Evolutionary conservation across 371 early-diverging fungal species (phyloP).

Genomic region (Nematocida minor): DNA sequence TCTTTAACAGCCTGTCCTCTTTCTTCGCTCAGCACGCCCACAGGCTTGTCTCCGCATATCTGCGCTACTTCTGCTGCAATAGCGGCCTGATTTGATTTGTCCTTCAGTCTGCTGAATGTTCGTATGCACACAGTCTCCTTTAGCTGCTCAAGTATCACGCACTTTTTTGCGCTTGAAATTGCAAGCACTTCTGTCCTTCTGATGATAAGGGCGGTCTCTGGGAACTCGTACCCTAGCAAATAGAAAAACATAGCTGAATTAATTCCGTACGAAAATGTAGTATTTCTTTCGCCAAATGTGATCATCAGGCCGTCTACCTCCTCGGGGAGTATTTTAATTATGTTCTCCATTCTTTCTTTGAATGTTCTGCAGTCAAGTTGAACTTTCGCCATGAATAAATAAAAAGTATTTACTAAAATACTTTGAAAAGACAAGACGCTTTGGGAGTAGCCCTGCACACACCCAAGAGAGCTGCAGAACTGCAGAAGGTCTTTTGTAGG

Average conservation of each 20-base stretch:
- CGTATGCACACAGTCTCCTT: background rate
- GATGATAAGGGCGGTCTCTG: conserved; percentile 74
- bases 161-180: conserved; percentile 74
- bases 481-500: too few relatives aligned
- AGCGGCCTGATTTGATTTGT: conserved; percentile 43
- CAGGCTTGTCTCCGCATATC: conserved; percentile 1
- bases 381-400: conserved; percentile 30
- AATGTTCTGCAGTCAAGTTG: conserved; percentile 39
- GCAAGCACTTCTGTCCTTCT: conserved; percentile 72
- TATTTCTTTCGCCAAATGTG: conserved; percentile 62
- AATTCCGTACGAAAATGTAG: conserved; percentile 57
- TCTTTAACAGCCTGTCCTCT: conserved; percentile 51
- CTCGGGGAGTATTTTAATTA: conserved; percentile 15
- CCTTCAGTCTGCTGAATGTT: conserved; percentile 54
- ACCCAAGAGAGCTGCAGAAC: too few relatives aligned
- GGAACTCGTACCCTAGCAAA: conserved; percentile 84
- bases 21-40: conserved; percentile 53
- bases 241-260: conserved; percentile 71
- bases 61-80: conserved; percentile 41
- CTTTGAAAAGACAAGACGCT: background rate
- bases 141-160: conserved; percentile 61
- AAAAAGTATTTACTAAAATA: conserved; percentile 9
- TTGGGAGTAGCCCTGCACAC: background rate
- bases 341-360: conserved; percentile 43
- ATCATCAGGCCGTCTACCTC: conserved; percentile 50